A percentile compares a stretch with the other conserved stretches of the same genome.
Evolutionary conservation across 1,139 yeast species (phyloP).

Genomic region (Magnusiomyces ingens): DNA sequence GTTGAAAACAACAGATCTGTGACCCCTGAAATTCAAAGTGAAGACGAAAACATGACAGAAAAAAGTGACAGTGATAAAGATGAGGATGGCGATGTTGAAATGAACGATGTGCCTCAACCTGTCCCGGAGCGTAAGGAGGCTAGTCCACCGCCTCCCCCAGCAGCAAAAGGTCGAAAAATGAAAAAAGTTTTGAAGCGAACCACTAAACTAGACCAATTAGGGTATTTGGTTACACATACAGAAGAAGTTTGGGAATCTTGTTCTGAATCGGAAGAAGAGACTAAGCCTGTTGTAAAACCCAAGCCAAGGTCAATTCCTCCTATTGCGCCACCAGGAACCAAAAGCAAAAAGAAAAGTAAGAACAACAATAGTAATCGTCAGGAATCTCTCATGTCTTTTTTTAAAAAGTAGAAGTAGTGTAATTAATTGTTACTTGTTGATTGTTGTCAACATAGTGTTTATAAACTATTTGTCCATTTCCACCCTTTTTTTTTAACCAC

Average conservation of each 20-base stretch:
- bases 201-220: slow-evolving; percentile 11
- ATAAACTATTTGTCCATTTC: background rate
- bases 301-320: background rate
- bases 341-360: background rate
- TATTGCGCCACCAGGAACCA: background rate
- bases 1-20: background rate
- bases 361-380: background rate
- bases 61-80: background rate
- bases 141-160: background rate
- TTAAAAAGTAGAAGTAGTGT: background rate
- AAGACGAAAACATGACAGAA: background rate
- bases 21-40: background rate
- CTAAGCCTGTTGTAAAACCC: background rate
- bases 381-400: slow-evolving; percentile 6
- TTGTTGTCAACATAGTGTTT: background rate
- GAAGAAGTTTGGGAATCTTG: slow-evolving; percentile 16
- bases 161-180: slow-evolving; percentile 2
- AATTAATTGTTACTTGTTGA: background rate
- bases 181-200: slow-evolving; percentile 12
- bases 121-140: background rate
- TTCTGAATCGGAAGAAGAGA: slow-evolving; percentile 10
- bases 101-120: slow-evolving; percentile 8
- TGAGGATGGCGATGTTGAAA: slow-evolving; percentile 9
- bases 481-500: background rate
- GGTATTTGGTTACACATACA: slow-evolving; percentile 12